Evolutionary conservation across 2,329 filamentous ascomycete genomes (phyloP).

Genomic region (Pyricularia grisea): DNA sequence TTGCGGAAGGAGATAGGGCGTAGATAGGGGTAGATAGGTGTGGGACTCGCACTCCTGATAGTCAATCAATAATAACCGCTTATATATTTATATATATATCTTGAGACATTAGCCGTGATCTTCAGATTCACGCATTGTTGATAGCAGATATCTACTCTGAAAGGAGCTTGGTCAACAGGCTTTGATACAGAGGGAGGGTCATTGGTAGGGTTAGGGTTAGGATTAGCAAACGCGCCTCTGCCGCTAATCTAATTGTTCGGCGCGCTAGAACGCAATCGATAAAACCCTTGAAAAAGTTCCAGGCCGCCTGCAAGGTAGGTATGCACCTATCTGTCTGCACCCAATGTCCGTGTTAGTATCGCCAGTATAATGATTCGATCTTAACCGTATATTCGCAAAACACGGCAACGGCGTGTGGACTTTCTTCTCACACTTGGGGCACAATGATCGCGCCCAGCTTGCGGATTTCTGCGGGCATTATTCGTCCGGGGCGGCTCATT

Average conservation of each 20-base stretch:
- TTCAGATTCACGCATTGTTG: background rate
- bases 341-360: background rate
- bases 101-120: background rate
- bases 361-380: background rate
- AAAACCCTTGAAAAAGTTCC: background rate
- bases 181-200: too few relatives aligned
- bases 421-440: background rate
- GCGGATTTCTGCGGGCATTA: background rate
- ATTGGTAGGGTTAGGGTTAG: background rate
- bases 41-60: background rate
- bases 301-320: background rate
- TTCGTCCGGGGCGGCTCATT: background rate
- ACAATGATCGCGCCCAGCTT: background rate
- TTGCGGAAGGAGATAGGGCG: constrained; percentile 20
- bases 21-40: constrained; percentile 12
- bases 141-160: too few relatives aligned
- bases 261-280: background rate
- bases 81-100: too few relatives aligned
- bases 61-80: background rate
- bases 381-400: background rate
- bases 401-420: background rate
- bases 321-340: background rate
- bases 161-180: too few relatives aligned
- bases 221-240: background rate
- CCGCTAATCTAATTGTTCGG: background rate